These are phyloP conservation scores for Fragaria ananassa DNA, from an alignment of 306 rosid species.

Conservation along the genomic window DNA sequence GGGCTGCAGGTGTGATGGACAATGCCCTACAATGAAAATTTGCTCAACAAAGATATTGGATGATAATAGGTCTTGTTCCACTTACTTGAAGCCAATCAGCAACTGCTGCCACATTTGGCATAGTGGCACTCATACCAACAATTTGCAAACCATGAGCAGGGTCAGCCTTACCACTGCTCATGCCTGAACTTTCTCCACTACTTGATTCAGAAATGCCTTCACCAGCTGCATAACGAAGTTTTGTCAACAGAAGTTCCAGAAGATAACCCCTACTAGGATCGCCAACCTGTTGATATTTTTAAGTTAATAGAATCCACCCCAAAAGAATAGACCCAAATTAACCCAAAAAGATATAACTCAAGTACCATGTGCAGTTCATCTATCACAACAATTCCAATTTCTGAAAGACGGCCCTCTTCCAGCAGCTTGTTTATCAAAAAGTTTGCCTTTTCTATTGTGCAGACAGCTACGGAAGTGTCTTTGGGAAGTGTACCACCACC, in stretches of 20 bases:
- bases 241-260: constrained; percentile 91
- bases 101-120: constrained; percentile 97
- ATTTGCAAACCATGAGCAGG: constrained; percentile 89
- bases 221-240: constrained; percentile 97
- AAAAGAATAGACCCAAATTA: neutral
- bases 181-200: constrained; percentile 85
- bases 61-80: constrained; percentile 8
- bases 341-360: constrained; percentile 1
- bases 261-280: constrained; percentile 90
- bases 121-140: constrained; percentile 99
- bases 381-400: constrained; percentile 91
- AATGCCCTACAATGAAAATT: constrained; percentile 9
- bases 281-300: constrained; percentile 72
- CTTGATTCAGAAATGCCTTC: constrained; percentile 82
- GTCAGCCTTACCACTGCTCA: constrained; percentile 81
- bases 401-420: constrained; percentile 91
- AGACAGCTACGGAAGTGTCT: constrained; percentile 93
- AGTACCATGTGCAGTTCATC: constrained; percentile 98
- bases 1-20: neutral
- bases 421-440: constrained; percentile 77
- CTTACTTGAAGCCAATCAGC: constrained; percentile 99
- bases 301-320: constrained; percentile 16
- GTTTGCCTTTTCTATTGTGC: constrained; percentile 99
- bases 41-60: neutral
- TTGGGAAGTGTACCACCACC: constrained; percentile 94